phyloP scores from a whole-genome alignment of 495 filamentous ascomycete species.

The Amniculicola lignicola region DNA sequence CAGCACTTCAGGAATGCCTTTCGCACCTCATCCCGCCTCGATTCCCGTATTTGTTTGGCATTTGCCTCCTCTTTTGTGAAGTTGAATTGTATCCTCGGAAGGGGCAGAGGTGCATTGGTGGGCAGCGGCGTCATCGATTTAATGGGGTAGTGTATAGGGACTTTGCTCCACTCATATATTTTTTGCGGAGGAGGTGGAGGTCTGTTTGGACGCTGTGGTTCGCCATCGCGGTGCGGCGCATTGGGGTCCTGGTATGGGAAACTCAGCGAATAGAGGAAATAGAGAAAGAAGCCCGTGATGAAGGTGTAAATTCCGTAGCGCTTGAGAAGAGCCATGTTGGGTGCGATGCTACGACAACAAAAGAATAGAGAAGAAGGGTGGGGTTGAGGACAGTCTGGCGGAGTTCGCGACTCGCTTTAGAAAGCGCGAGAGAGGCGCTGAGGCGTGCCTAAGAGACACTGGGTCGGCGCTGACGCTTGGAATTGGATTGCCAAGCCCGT shows the following conservation, averaged over 20 bases:
- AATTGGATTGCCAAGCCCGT: too few species aligned
- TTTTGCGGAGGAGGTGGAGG: not conserved
- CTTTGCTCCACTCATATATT: conserved; percentile 23
- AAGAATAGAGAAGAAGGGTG: not conserved
- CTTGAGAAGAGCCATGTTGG: conserved; percentile 26
- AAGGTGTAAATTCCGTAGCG: conserved; percentile 25
- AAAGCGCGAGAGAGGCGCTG: too few species aligned
- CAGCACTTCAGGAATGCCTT: conserved; percentile 38
- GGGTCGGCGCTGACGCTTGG: too few species aligned
- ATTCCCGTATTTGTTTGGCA: conserved; percentile 26
- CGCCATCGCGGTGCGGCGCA: not conserved
- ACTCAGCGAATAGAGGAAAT: conserved; percentile 24
- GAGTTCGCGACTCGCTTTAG: too few species aligned
- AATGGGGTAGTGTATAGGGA: conserved; percentile 26
- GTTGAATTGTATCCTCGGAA: conserved; percentile 35
- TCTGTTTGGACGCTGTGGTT: not conserved
- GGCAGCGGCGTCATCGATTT: conserved; percentile 23
- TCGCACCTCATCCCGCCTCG: conserved; percentile 36
- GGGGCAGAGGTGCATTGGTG: conserved; percentile 17
- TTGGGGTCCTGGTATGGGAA: conserved; percentile 19
- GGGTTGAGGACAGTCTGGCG: too few species aligned
- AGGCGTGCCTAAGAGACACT: too few species aligned
- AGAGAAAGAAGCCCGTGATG: conserved; percentile 24
- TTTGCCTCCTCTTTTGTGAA: conserved; percentile 34
- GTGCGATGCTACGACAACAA: not conserved